Evolutionary conservation across 1,284 basidiomycete species (phyloP).

Genomic region (Stygiomarasmius scandens): DNA sequence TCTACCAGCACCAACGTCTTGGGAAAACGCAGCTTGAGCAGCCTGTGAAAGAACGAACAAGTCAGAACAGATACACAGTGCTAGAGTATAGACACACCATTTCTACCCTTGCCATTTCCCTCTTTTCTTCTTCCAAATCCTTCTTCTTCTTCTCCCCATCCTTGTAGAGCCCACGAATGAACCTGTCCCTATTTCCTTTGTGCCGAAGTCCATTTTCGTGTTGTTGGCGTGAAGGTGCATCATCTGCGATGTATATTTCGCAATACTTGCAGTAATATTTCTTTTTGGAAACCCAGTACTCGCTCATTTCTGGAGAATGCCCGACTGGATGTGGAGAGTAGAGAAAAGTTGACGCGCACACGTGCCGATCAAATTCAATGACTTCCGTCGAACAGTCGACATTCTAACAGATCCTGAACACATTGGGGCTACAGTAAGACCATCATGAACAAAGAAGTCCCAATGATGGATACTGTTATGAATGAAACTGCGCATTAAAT

Average conservation of each 20-base stretch:
- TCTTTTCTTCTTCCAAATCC: constrained; percentile 83
- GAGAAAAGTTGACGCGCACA: neutral
- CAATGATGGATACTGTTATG: no score
- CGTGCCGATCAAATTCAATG: no score
- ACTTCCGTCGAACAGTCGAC: no score
- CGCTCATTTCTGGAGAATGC: constrained; percentile 58
- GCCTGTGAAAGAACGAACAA: constrained; percentile 45
- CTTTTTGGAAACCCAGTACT: constrained; percentile 87
- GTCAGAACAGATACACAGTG: constrained; percentile 5
- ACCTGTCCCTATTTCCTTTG: constrained; percentile 92
- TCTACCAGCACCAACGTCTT: constrained; percentile 70
- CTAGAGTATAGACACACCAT: constrained; percentile 50
- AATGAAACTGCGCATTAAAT: no score
- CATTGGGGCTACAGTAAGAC: no score
- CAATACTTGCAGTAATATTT: constrained; percentile 88
- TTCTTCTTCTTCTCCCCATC: constrained; percentile 86
- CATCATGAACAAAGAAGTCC: no score
- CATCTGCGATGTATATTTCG: constrained; percentile 90
- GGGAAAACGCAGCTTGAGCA: constrained; percentile 73
- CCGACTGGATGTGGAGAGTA: neutral
- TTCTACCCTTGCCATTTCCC: constrained; percentile 87
- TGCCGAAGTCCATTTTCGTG: constrained; percentile 95
- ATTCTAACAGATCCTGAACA: no score
- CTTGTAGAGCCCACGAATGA: constrained; percentile 92
- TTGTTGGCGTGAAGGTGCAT: constrained; percentile 88